These are phyloP conservation scores for Fusarium pseudoanthophilum DNA, from an alignment of 2,329 filamentous ascomycete genomes.

Conservation along the genomic window DNA sequence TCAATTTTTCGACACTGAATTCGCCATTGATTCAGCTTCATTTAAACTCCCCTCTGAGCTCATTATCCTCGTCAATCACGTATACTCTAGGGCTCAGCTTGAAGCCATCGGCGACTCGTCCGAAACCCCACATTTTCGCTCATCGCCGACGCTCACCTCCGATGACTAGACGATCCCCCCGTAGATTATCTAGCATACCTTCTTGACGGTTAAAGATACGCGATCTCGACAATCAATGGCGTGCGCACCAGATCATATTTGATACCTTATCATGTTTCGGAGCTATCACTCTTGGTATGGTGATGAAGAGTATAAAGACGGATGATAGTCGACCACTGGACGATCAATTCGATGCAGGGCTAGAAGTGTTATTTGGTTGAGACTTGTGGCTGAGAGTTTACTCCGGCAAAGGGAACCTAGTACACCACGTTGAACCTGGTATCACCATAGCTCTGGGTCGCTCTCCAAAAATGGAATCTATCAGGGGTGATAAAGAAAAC, in stretches of 20 bases:
- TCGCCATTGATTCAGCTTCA: background rate
- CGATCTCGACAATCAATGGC: conserved; percentile 4
- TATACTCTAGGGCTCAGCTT: background rate
- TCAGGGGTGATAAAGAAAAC: background rate
- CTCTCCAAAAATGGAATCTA: background rate
- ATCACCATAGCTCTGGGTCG: background rate
- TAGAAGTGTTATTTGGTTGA: no score
- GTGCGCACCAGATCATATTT: background rate
- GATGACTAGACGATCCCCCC: background rate
- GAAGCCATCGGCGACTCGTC: background rate
- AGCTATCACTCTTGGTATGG: background rate
- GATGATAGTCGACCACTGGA: no score
- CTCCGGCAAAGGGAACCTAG: no score
- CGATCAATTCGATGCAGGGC: background rate
- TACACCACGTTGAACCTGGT: background rate
- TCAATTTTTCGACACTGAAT: background rate
- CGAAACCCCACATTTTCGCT: conserved; percentile 31
- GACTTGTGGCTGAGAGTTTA: no score
- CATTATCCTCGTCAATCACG: background rate
- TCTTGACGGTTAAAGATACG: background rate
- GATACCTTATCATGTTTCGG: background rate
- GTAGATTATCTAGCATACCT: background rate
- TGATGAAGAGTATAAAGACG: background rate
- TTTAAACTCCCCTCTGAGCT: background rate
- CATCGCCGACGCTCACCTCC: conserved; percentile 39